Conservation (phyloP, 208 protist species). For the Giardia muris region DNA sequence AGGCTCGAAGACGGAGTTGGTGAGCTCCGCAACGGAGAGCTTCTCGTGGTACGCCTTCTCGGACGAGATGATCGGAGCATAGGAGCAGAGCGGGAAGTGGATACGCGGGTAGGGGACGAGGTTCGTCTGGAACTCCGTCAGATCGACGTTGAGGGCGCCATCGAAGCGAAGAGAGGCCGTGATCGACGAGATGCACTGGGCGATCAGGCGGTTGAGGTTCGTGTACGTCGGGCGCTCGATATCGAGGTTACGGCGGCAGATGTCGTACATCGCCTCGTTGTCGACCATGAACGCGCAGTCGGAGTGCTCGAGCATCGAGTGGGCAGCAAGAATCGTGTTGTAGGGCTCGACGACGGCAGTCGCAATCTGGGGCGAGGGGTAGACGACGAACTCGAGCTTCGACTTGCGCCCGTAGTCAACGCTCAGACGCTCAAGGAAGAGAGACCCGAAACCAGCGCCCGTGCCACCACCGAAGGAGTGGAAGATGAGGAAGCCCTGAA, state of each 20-base stretch:
- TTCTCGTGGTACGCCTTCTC: constrained; percentile 58
- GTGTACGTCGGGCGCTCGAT: constrained; percentile 57
- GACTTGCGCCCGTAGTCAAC: constrained; percentile 83
- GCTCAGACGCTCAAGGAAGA: constrained; percentile 81
- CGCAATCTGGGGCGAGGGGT: constrained; percentile 44
- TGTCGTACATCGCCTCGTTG: constrained; percentile 55
- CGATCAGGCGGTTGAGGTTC: constrained; percentile 54
- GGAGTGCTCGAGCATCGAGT: constrained; percentile 52
- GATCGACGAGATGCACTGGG: constrained; percentile 52
- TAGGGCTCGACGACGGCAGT: constrained; percentile 50
- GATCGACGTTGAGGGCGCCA: constrained; percentile 55
- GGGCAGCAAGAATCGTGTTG: constrained; percentile 51
- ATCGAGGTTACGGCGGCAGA: constrained; percentile 47
- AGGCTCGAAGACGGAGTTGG: constrained; percentile 55
- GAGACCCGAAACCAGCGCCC: constrained; percentile 80
- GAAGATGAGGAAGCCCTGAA: constrained; percentile 93
- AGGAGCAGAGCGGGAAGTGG: constrained; percentile 50
- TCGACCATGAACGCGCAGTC: constrained; percentile 50
- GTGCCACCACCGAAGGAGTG: constrained; percentile 92
- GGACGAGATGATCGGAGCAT: constrained; percentile 51
- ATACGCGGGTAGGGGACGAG: constrained; percentile 55
- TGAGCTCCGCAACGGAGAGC: constrained; percentile 54
- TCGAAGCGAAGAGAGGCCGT: constrained; percentile 57
- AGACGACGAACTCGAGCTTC: constrained; percentile 51
- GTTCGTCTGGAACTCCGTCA: constrained; percentile 61